Evolutionary conservation across 2,329 filamentous ascomycete genomes (phyloP), one percentile per base, ranked within the genome.

Genomic region (Lecanicillium sp.): DNA sequence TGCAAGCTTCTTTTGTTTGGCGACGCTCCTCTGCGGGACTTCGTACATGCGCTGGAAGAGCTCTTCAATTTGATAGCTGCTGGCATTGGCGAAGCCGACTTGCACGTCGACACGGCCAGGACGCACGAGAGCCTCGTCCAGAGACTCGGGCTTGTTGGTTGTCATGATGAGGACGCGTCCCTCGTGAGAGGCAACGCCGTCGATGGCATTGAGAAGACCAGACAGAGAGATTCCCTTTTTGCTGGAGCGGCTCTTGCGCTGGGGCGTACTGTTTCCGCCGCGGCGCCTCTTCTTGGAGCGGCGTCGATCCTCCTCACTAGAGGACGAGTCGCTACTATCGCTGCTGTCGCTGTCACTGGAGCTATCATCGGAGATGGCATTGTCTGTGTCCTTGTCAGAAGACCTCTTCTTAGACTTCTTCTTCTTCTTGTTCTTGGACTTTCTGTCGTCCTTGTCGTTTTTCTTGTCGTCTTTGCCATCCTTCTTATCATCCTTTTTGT

Each of bases 121-220:
- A 0, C 84, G 71, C 36, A 88, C 79, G 5, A 92, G 69, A 0
- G 84, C 84, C 33, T 79, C 72, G 52, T 89, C 84, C 0, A 90
- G 72, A 12, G 74, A 69, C 49, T 89, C 79, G 3, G 81, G 81
- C 43, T 78, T 74, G 59, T 90, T 92, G 22, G 83, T 87, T 0
- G 85, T 89, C 81, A 89, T 87, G 62, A 90, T 80, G 14, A 90
- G 71, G 11, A 90, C 75, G 33, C 84, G 75, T 18, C 84, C 85
- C 61, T 90, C 85, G 49, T 86, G 83, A 3, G 79, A 84, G 1
- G 82, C 83, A 1, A 88, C 84, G 39, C 87, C 84, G 51, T 94
- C 86, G 43, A 94, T 87, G 42, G 83, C 82, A 58, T 94, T 94
- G 37, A 94, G 71, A 1, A 94, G 70, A 1, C 85, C 85, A 0